Percentiles rank a stretch among this genome's conserved stretches.
These are phyloP conservation scores for Mycena rosella DNA, from an alignment of 768 basidiomycete genomes.

Conservation along the genomic window DNA sequence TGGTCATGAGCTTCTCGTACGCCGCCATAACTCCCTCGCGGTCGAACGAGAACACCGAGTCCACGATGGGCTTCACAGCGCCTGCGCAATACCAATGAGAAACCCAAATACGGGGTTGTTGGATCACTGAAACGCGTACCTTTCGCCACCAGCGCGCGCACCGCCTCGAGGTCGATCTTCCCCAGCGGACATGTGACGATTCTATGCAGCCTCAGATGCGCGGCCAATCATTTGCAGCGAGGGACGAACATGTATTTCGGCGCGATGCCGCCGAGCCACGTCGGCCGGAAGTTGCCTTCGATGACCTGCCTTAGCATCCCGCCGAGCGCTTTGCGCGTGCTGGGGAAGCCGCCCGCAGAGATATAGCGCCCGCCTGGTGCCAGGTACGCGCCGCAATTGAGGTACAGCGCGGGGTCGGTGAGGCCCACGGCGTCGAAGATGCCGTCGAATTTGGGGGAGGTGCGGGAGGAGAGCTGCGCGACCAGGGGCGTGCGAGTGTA, in stretches of 20 bases:
- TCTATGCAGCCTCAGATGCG: background rate
- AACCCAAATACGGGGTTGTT: background rate
- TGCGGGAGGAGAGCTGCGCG: constrained; percentile 57
- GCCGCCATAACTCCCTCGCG: constrained; percentile 58
- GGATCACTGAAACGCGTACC: background rate
- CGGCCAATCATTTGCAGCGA: background rate
- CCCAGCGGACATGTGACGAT: background rate
- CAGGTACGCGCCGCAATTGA: constrained; percentile 64
- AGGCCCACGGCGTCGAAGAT: constrained; percentile 72
- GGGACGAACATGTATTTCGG: constrained; percentile 59
- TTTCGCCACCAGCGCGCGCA: constrained; percentile 9
- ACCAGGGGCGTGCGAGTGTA: constrained; percentile 68
- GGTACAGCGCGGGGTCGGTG: constrained; percentile 62
- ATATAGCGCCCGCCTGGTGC: constrained; percentile 65
- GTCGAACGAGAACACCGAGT: constrained; percentile 59
- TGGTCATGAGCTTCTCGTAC: constrained; percentile 62
- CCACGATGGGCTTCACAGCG: constrained; percentile 59
- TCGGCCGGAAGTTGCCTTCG: constrained; percentile 54
- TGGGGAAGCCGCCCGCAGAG: constrained; percentile 62
- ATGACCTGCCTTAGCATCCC: constrained; percentile 48
- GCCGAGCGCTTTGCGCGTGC: constrained; percentile 48
- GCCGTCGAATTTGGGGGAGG: constrained; percentile 64
- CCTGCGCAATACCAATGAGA: constrained; percentile 40
- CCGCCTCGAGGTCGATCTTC: constrained; percentile 16
- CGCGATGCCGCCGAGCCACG: constrained; percentile 65